Evolutionary conservation across 257 asterid species (phyloP).

Genomic region (Nicotiana benthamiana): DNA sequence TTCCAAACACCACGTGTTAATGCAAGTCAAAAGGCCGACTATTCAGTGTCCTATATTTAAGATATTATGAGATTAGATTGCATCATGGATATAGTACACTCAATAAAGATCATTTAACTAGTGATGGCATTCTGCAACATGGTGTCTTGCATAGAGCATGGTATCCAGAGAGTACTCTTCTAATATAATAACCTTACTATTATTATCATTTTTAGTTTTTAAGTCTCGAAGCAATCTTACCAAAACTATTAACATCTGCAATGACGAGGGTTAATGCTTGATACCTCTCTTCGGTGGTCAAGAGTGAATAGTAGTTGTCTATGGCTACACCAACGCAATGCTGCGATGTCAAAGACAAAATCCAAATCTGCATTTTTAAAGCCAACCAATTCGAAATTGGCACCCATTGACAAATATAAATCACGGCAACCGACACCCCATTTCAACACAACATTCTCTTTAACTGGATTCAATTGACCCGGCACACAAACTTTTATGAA

Average conservation of each 20-base stretch:
- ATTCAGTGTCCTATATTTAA: slow-evolving; percentile 16
- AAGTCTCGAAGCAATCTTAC: slow-evolving; percentile 99
- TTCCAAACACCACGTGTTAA: slow-evolving; percentile 17
- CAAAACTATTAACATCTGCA: slow-evolving; percentile 87
- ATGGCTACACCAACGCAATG: slow-evolving; percentile 97
- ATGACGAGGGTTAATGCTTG: slow-evolving; percentile 84
- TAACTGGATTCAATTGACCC: slow-evolving; percentile 61
- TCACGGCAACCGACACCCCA: slow-evolving; percentile 87
- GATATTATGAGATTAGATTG: slow-evolving; percentile 9
- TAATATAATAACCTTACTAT: slow-evolving; percentile 37
- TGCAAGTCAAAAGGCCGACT: slow-evolving; percentile 10
- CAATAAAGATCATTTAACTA: slow-evolving; percentile 36
- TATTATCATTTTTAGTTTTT: slow-evolving; percentile 60
- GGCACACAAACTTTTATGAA: slow-evolving; percentile 29
- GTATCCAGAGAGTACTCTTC: slow-evolving; percentile 49
- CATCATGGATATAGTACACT: slow-evolving; percentile 25
- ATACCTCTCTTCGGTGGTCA: slow-evolving; percentile 93
- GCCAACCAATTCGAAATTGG: slow-evolving; percentile 99
- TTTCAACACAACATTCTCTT: slow-evolving; percentile 56
- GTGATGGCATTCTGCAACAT: slow-evolving; percentile 30
- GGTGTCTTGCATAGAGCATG: slow-evolving; percentile 48
- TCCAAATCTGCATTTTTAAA: slow-evolving; percentile 98
- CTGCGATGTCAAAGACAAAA: slow-evolving; percentile 79
- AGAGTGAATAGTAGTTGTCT: slow-evolving; percentile 75
- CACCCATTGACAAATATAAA: slow-evolving; percentile 83